phyloP scores from a whole-genome alignment of 306 rosid genomes.

The Morella rubra region DNA sequence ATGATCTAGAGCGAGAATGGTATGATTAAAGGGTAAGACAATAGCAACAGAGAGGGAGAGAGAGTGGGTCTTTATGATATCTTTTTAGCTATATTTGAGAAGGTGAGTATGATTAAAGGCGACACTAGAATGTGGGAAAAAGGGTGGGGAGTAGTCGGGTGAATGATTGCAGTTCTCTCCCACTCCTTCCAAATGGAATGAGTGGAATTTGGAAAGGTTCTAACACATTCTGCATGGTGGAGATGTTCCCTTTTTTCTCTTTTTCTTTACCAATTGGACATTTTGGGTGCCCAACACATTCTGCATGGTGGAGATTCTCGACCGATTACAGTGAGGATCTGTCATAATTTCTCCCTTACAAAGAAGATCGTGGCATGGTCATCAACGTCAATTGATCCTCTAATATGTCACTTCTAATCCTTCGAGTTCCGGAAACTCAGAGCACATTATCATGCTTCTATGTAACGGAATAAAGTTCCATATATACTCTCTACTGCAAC shows the following conservation, averaged over 20 bases:
- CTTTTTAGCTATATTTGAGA: constrained; percentile 23
- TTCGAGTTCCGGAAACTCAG: background rate
- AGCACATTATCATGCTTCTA: background rate
- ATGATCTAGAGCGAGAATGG: background rate
- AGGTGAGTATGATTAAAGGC: constrained; percentile 57
- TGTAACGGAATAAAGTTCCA: background rate
- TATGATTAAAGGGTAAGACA: background rate
- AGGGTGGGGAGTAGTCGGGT: constrained; percentile 39
- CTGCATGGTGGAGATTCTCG: background rate
- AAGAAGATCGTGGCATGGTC: background rate
- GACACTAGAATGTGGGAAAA: constrained; percentile 21
- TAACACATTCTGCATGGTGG: background rate
- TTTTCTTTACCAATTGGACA: constrained; percentile 27
- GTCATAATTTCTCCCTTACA: background rate
- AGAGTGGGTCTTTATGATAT: constrained; percentile 30
- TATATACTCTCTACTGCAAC: too few species aligned
- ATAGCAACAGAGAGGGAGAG: constrained; percentile 14
- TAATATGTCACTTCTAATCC: background rate
- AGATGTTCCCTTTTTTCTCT: constrained; percentile 29
- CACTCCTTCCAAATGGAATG: constrained; percentile 41
- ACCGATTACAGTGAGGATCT: background rate
- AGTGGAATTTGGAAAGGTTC: constrained; percentile 34
- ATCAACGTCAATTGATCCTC: background rate
- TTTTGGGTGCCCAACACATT: background rate
- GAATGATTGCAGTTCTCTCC: constrained; percentile 62